Conservation (phyloP, 106 monocot genomes). For the Triglochin maritima region DNA sequence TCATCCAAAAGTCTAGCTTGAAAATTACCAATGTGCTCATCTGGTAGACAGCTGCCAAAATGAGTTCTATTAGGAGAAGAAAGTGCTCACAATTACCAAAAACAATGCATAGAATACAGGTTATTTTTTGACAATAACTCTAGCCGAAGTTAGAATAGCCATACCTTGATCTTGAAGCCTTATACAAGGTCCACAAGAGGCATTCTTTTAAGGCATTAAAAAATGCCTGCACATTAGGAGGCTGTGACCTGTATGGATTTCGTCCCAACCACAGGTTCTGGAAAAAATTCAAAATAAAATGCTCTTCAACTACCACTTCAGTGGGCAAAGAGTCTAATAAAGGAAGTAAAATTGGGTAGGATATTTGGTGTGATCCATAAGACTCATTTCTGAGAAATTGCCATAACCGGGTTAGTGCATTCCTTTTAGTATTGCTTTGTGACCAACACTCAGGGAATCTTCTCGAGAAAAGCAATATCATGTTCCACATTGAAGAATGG, state of each 20-base stretch:
- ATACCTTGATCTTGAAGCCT: slow-evolving; percentile 33
- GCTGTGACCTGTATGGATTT: slow-evolving; percentile 29
- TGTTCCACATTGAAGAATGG: slow-evolving; percentile 97
- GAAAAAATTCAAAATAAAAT: slow-evolving; percentile 61
- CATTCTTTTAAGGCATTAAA: slow-evolving; percentile 68
- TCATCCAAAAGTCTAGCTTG: slow-evolving; percentile 32
- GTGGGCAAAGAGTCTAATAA: slow-evolving; percentile 65
- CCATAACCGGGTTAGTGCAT: slow-evolving; percentile 42
- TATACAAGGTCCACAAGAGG: slow-evolving; percentile 50
- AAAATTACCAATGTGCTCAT: slow-evolving; percentile 23
- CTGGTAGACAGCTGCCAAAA: slow-evolving; percentile 10
- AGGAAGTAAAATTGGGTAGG: slow-evolving; percentile 59
- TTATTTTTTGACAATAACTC: too few species aligned
- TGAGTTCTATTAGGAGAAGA: too few species aligned
- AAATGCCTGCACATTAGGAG: slow-evolving; percentile 29
- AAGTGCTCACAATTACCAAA: too few species aligned
- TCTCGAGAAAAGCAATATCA: slow-evolving; percentile 61
- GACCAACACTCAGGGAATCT: slow-evolving; percentile 67
- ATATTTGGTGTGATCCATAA: slow-evolving; percentile 71
- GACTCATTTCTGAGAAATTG: slow-evolving; percentile 71
- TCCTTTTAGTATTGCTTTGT: slow-evolving; percentile 45
- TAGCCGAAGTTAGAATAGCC: too few species aligned
- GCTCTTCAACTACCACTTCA: slow-evolving; percentile 30
- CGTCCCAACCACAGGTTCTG: slow-evolving; percentile 78
- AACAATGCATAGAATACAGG: too few species aligned